Evolutionary conservation across 1,139 yeast genomes (phyloP), one percentile per base, ranked within the genome.

Genomic region (Debaryomycetaceae sp.): DNA sequence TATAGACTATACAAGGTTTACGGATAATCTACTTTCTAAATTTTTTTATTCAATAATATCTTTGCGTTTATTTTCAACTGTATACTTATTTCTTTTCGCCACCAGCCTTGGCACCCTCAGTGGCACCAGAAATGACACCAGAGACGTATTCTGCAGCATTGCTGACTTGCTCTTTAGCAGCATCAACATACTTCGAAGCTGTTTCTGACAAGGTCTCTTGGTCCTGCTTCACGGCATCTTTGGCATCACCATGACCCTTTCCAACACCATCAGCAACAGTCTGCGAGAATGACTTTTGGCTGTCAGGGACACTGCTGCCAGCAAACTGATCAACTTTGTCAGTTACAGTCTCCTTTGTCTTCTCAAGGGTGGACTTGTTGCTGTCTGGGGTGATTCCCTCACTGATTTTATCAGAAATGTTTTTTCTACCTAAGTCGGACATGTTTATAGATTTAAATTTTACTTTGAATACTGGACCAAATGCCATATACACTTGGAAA

Each of bases 371-470:
- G 36, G 81, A 51, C 74, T 88, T 88, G 61, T 85, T 75, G 41
- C 79, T 66, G 48, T 87, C 83, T 58, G 96, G 96, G 53, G 79
- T 86, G 41, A 85, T 47, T 37, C 76, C 58, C 73, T 87, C 95
- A 42, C 71, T 40, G 49, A 78, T 67, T 69, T 87, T 87, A 62
- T 81, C 84, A 51, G 83, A 54, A 57, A 88, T 74, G 59, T 74
- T 67, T 67, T 87, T 87, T 83, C 95, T 85, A 53, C 87, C 87
- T 47, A 75, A 61, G 78, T 83, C 89, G 55, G 88, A 79, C 89
- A 83, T 83, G 50, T 33, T 48, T 7, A 14, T 35, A n/a, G n/a
- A n/a, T n/a, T n/a, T n/a, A n/a, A n/a, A n/a, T n/a, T n/a, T n/a
- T n/a, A n/a, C n/a, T n/a, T n/a, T n/a, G n/a, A n/a, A n/a, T n/a